Evolutionary conservation across 495 filamentous ascomycete species (phyloP).

Genomic region (Penicillium odoratum): DNA sequence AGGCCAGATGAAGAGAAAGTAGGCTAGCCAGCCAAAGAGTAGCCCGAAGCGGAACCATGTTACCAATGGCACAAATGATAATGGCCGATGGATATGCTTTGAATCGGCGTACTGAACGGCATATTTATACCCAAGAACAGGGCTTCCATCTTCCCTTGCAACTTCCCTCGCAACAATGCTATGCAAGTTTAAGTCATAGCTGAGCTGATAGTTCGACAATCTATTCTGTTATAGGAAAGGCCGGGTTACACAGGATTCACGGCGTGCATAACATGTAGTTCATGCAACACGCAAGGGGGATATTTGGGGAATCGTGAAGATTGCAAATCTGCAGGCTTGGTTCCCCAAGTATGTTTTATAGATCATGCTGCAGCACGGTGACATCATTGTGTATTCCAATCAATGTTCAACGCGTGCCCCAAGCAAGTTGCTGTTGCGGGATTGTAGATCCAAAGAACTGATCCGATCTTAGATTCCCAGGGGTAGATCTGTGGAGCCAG

Average conservation of each 20-base stretch:
- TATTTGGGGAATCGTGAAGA: neutral
- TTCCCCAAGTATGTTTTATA: neutral
- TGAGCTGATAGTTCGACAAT: neutral
- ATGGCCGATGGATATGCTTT: too few relatives aligned
- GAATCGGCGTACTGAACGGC: neutral
- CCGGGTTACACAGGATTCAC: neutral
- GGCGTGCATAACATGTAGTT: neutral
- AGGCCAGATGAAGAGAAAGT: conserved; percentile 4
- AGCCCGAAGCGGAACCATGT: neutral
- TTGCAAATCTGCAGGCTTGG: neutral
- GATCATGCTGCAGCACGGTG: neutral
- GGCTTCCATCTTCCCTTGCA: neutral
- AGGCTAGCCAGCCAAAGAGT: neutral
- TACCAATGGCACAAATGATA: neutral
- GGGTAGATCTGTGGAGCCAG: neutral
- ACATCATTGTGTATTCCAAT: neutral
- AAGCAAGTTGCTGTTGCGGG: neutral
- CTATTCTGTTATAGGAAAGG: neutral
- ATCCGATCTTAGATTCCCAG: neutral
- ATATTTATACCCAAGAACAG: neutral
- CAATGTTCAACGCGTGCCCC: neutral
- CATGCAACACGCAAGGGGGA: neutral
- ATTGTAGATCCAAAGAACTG: neutral
- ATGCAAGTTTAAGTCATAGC: neutral
- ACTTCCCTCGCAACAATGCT: neutral